These are phyloP conservation scores for Tanozyma kutaoensis DNA, from an alignment of 805 yeast genomes.

Conservation along the genomic window DNA sequence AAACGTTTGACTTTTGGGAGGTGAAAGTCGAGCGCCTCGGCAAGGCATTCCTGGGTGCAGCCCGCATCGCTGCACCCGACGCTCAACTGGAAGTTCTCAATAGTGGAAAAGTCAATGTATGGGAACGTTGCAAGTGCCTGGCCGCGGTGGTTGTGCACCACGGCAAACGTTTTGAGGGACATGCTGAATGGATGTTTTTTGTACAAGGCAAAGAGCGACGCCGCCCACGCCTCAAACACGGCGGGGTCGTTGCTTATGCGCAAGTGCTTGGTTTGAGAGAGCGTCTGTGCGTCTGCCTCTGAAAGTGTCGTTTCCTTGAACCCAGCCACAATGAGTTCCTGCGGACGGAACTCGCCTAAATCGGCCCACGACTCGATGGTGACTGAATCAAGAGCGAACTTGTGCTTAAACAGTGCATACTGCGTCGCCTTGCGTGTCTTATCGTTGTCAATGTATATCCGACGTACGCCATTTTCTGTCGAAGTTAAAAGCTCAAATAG, in stretches of 20 bases:
- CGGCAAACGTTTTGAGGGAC: constrained; percentile 9
- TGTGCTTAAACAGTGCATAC: constrained; percentile 4
- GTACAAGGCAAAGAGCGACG: constrained; percentile 3
- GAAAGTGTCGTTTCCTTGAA: constrained; percentile 5
- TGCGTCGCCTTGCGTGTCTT: constrained; percentile 2
- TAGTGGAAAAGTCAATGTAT: constrained; percentile 7
- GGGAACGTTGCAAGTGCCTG: constrained; percentile 4
- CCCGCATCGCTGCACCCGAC: constrained; percentile 41
- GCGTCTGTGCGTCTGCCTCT: constrained; percentile 1
- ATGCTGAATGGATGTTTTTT: constrained; percentile 3
- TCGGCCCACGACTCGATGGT: constrained; percentile 8
- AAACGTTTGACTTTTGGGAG: constrained; percentile 19
- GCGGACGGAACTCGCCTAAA: constrained; percentile 1
- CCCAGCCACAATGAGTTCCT: background rate
- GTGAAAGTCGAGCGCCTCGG: constrained; percentile 17
- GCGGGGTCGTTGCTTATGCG: constrained; percentile 2
- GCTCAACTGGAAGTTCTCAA: constrained; percentile 25
- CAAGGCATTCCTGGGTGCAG: constrained; percentile 27
- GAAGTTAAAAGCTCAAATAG: background rate
- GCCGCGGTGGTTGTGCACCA: constrained; percentile 10
- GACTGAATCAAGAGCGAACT: constrained; percentile 5
- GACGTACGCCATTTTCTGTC: constrained; percentile 2
- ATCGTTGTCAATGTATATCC: constrained; percentile 9
- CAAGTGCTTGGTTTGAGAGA: constrained; percentile 2
- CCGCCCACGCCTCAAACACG: constrained; percentile 1